Base-by-base conservation (phyloP, 768 basidiomycete species). In the Hydnomerulius pinastri region DNA sequence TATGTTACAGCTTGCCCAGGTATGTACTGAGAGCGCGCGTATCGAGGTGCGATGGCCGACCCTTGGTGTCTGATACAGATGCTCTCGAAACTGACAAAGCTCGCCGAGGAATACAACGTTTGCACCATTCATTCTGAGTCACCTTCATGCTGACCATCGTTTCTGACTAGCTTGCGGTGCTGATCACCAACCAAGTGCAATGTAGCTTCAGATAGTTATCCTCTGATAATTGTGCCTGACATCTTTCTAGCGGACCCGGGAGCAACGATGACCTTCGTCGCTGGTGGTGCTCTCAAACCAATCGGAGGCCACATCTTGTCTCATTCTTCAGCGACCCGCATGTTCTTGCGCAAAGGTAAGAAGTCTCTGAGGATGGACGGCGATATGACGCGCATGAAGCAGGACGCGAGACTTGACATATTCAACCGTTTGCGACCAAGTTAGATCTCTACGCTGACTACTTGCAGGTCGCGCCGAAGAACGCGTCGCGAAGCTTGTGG, bases 171-270 rank as follows among this genome's bases (percentile, higher is more conserved):
- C 80, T 97, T 55, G 88, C 83, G 11, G 80, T 98, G 37, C 77
- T 97, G 25, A 77, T 97, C 50, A 97, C 93, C 13, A 96, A 96
- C 61, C 93, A 96, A 78, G 93, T 93, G 3, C 90, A 92, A 78
- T 88, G 89, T 87, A 63, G 42, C 61, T 15, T 38, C 20, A 32
- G 43, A 38, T 21, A 1, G 42, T 24, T 47, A n/a, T 51, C 21
- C 15, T 32, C 37, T 12, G 7, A 6, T 20, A 15, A 17, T 18
- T 18, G 17, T 32, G 49, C 30, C 43, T 58, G 30, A 65, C 28
- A 8, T 4, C 24, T 40, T 59, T 47, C 56, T 62, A 90, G 90
- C 94, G 52, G 95, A 98, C 66, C 95, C 95, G 18, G 95, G 95
- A 42, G 94, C 93, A 42, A 92, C 89, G 2, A 90, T 90, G 86